A percentile compares a stretch with the other conserved stretches of the same genome.
Evolutionary conservation across 2,329 filamentous ascomycete species (phyloP).

Genomic region (Cordyceps cateniannulata): DNA sequence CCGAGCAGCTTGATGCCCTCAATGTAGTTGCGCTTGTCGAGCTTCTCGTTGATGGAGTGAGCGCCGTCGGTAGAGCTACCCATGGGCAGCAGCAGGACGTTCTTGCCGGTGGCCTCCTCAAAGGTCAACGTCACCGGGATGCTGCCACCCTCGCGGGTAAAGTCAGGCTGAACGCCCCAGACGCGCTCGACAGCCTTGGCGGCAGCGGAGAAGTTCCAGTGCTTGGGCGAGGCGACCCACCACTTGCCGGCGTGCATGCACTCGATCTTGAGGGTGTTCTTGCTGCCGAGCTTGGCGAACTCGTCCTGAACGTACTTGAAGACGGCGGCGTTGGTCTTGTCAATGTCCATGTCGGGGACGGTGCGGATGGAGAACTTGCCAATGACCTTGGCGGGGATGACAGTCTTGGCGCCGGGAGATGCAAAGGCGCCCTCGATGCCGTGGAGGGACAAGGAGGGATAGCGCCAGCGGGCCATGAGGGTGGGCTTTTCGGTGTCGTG

Average conservation of each 20-base stretch:
- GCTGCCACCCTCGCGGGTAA: constrained; percentile 93
- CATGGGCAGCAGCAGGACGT: constrained; percentile 92
- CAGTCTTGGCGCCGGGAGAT: constrained; percentile 90
- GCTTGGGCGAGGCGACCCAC: constrained; percentile 96
- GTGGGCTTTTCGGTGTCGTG: constrained; percentile 83
- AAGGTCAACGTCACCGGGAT: constrained; percentile 97
- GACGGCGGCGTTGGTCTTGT: constrained; percentile 79
- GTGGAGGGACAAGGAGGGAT: constrained; percentile 88
- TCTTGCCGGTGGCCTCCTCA: constrained; percentile 96
- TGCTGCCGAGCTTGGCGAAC: constrained; percentile 81
- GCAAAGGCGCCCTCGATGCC: constrained; percentile 94
- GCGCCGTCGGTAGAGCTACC: constrained; percentile 94
- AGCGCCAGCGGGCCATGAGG: constrained; percentile 94
- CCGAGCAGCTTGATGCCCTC: constrained; percentile 95
- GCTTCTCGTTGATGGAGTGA: constrained; percentile 97
- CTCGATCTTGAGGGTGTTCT: constrained; percentile 80
- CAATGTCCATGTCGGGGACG: constrained; percentile 94
- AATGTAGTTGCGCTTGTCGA: constrained; percentile 96
- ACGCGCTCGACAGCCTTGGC: constrained; percentile 95
- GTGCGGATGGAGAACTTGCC: constrained; percentile 99
- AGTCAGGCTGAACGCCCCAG: constrained; percentile 87
- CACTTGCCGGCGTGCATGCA: constrained; percentile 92
- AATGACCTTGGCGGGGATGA: constrained; percentile 95
- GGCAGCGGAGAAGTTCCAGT: constrained; percentile 97
- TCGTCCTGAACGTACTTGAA: constrained; percentile 76